Percentiles rank a stretch among this genome's conserved stretches.
Evolutionary conservation across 176 grass and related monocot genomes (phyloP).

Genomic region (Panicum miliaceum): DNA sequence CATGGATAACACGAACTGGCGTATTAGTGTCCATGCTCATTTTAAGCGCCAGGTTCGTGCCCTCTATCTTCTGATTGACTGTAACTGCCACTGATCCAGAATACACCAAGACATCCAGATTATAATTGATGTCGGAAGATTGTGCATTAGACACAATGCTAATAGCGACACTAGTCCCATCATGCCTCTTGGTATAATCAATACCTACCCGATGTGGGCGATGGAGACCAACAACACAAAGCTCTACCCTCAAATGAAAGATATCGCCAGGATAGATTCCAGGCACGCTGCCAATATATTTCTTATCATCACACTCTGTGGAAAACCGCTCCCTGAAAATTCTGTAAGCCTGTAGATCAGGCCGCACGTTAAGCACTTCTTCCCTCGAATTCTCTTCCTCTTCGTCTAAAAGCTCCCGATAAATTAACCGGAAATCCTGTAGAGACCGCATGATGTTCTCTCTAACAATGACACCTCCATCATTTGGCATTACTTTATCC

Average conservation of each 20-base stretch:
- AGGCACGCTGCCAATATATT: constrained; percentile 72
- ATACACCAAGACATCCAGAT: constrained; percentile 73
- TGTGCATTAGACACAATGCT: constrained; percentile 67
- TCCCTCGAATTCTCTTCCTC: constrained; percentile 42
- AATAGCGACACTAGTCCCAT: constrained; percentile 56
- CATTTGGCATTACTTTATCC: constrained; percentile 26
- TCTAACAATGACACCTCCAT: constrained; percentile 26
- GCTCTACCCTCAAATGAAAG: constrained; percentile 75
- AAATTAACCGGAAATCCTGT: constrained; percentile 60
- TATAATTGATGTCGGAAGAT: constrained; percentile 51
- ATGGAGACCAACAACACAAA: constrained; percentile 83
- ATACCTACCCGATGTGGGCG: constrained; percentile 51
- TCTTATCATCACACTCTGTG: constrained; percentile 44
- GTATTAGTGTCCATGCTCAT: constrained; percentile 83
- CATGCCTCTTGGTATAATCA: constrained; percentile 62
- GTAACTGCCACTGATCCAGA: constrained; percentile 48
- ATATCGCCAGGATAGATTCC: constrained; percentile 75
- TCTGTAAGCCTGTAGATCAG: constrained; percentile 65
- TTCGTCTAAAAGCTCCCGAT: constrained; percentile 53
- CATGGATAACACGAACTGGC: constrained; percentile 78
- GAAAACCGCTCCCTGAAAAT: constrained; percentile 63
- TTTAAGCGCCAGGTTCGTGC: constrained; percentile 67
- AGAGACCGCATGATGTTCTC: constrained; percentile 52
- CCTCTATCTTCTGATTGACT: constrained; percentile 56
- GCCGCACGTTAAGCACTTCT: neutral